These are phyloP conservation scores for Chaetomium tenue DNA, from an alignment of 495 filamentous ascomycete species.

Conservation along the genomic window DNA sequence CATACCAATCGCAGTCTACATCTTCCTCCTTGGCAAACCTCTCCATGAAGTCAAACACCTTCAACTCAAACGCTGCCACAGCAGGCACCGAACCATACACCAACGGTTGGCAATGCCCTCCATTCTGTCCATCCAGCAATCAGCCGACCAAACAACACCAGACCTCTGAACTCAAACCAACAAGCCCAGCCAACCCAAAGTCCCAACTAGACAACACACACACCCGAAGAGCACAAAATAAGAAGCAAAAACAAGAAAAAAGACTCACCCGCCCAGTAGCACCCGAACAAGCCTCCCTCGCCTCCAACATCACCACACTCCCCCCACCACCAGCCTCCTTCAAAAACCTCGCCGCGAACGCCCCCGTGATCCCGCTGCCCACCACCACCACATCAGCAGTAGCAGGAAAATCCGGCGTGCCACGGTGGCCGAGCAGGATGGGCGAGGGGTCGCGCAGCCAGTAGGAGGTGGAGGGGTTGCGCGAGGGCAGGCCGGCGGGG, in stretches of 20 bases:
- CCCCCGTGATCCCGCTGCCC: conserved; percentile 70
- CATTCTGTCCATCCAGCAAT: conserved; percentile 49
- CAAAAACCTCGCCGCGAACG: conserved; percentile 64
- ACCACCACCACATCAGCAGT: conserved; percentile 67
- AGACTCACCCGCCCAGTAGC: conserved; percentile 69
- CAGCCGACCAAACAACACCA: neutral
- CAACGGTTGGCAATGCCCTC: conserved; percentile 69
- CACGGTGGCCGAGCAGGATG: conserved; percentile 57
- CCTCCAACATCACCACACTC: conserved; percentile 71
- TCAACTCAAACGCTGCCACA: conserved; percentile 63
- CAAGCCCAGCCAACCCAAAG: neutral
- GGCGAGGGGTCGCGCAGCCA: conserved; percentile 65
- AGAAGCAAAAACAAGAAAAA: neutral
- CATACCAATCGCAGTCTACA: conserved; percentile 61
- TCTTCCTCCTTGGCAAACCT: conserved; percentile 49
- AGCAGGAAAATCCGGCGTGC: conserved; percentile 59
- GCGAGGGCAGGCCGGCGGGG: conserved; percentile 50
- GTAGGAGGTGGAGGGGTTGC: conserved; percentile 63
- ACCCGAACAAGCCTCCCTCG: conserved; percentile 73
- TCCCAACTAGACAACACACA: too few relatives aligned
- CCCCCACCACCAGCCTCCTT: conserved; percentile 33
- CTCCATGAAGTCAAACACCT: conserved; percentile 54
- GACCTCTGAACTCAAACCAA: neutral
- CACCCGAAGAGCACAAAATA: neutral
- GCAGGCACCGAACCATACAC: conserved; percentile 52